Evolutionary conservation across 1,284 basidiomycete species (phyloP).

Genomic region (Ustilago nuda): DNA sequence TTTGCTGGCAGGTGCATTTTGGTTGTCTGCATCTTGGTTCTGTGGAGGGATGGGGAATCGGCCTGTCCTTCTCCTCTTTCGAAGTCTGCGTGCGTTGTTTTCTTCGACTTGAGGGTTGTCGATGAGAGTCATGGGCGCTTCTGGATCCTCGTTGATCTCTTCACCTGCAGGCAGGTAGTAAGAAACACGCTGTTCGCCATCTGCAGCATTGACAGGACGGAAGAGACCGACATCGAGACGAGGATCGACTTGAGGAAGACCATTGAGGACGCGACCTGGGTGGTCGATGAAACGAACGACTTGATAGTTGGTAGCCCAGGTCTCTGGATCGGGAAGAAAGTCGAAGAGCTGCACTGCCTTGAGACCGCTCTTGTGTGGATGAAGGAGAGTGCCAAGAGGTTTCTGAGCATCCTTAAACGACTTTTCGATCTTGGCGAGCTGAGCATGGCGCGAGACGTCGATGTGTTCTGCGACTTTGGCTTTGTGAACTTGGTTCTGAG

Average conservation of each 20-base stretch:
- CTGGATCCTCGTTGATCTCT: constrained; percentile 45
- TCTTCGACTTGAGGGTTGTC: constrained; percentile 44
- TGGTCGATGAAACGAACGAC: constrained; percentile 66
- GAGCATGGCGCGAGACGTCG: constrained; percentile 59
- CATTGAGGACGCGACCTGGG: constrained; percentile 57
- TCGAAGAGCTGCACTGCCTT: constrained; percentile 62
- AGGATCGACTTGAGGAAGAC: constrained; percentile 53
- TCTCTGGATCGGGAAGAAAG: constrained; percentile 67
- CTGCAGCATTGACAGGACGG: constrained; percentile 56
- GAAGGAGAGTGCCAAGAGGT: constrained; percentile 52
- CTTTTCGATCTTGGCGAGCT: constrained; percentile 62
- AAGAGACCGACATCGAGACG: constrained; percentile 59
- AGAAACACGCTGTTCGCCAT: constrained; percentile 61
- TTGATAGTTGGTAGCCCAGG: constrained; percentile 66
- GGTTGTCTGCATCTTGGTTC: constrained; percentile 17
- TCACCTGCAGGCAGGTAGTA: constrained; percentile 63
- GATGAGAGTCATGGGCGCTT: constrained; percentile 37
- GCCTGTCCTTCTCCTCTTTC: constrained; percentile 60
- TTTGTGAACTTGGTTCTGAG: constrained; percentile 49
- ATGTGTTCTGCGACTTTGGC: constrained; percentile 44
- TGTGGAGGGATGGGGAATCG: constrained; percentile 46
- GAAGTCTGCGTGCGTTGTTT: constrained; percentile 53
- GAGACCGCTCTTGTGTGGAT: constrained; percentile 64
- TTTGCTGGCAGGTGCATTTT: constrained; percentile 20
- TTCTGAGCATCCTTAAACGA: constrained; percentile 59